phyloP scores from a whole-genome alignment of 202 grass and related monocot species.

The Sporobolus alterniflorus region DNA sequence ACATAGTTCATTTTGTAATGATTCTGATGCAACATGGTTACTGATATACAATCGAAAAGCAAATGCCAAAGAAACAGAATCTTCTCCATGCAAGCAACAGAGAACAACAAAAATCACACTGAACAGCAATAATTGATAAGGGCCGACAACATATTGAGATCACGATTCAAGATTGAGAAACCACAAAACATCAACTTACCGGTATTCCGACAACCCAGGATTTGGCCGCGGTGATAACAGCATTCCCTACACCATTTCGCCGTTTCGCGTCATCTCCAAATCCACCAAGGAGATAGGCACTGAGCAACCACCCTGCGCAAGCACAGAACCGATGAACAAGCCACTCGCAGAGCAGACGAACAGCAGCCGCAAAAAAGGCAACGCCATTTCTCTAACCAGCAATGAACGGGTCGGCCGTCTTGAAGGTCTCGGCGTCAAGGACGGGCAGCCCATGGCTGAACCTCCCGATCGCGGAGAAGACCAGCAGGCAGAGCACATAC shows the following conservation, averaged over 20 bases:
- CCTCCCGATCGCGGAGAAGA: constrained; percentile 87
- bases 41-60: not conserved
- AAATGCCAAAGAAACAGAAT: not conserved
- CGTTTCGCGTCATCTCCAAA: constrained; percentile 90
- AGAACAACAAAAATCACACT: not conserved
- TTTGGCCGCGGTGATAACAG: constrained; percentile 64
- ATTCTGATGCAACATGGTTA: not conserved
- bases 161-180: not conserved
- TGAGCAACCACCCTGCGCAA: constrained; percentile 81
- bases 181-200: constrained; percentile 37
- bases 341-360: not conserved
- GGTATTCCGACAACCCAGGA: constrained; percentile 87
- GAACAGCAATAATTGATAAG: not conserved
- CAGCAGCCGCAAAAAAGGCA: not conserved
- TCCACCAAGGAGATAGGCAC: constrained; percentile 82
- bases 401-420: constrained; percentile 86
- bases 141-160: no score
- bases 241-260: constrained; percentile 65
- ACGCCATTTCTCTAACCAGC: constrained; percentile 53
- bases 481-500: constrained; percentile 77
- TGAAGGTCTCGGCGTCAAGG: constrained; percentile 76
- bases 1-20: not conserved
- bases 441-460: constrained; percentile 87
- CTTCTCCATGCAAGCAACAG: not conserved
- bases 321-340: not conserved